phyloP scores from a whole-genome alignment of 2,329 filamentous ascomycete species.

The Botrytis sinoallii region DNA sequence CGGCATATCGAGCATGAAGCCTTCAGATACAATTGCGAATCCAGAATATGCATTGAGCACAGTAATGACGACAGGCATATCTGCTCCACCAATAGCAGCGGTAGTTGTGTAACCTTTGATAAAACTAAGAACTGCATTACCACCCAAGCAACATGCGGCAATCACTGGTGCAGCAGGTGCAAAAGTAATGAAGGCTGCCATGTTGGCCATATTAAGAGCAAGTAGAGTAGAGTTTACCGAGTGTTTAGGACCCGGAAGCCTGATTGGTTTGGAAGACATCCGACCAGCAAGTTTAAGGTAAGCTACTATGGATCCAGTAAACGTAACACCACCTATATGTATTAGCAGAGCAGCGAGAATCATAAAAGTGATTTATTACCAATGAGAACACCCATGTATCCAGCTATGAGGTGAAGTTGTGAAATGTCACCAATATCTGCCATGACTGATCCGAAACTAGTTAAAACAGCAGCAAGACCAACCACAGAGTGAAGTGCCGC shows the following conservation, averaged over 20 bases:
- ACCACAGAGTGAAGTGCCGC: slow-evolving; percentile 88
- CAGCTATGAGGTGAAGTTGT: slow-evolving; percentile 79
- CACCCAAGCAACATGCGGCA: slow-evolving; percentile 72
- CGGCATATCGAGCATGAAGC: slow-evolving; percentile 86
- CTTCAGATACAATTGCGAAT: slow-evolving; percentile 85
- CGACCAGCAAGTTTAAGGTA: slow-evolving; percentile 82
- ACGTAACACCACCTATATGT: slow-evolving; percentile 80
- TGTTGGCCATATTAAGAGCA: slow-evolving; percentile 73
- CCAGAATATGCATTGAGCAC: slow-evolving; percentile 89
- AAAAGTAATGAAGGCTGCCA: slow-evolving; percentile 80
- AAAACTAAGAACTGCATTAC: slow-evolving; percentile 76
- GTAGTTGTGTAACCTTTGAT: slow-evolving; percentile 86
- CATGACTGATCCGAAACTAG: slow-evolving; percentile 84
- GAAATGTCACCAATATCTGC: slow-evolving; percentile 66
- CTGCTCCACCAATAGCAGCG: slow-evolving; percentile 83
- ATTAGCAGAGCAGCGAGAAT: no score
- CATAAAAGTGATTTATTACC: slow-evolving; percentile 46
- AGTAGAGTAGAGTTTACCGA: slow-evolving; percentile 71
- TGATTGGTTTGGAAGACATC: slow-evolving; percentile 74
- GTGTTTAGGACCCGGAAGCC: slow-evolving; percentile 69
- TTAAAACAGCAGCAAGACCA: slow-evolving; percentile 82
- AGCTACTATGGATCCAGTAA: slow-evolving; percentile 85
- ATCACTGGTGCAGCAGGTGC: slow-evolving; percentile 76
- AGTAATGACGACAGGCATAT: slow-evolving; percentile 91
- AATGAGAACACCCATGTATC: slow-evolving; percentile 82